Base-by-base conservation (phyloP, 768 basidiomycete species). In the Glaciozyma antarctica region DNA sequence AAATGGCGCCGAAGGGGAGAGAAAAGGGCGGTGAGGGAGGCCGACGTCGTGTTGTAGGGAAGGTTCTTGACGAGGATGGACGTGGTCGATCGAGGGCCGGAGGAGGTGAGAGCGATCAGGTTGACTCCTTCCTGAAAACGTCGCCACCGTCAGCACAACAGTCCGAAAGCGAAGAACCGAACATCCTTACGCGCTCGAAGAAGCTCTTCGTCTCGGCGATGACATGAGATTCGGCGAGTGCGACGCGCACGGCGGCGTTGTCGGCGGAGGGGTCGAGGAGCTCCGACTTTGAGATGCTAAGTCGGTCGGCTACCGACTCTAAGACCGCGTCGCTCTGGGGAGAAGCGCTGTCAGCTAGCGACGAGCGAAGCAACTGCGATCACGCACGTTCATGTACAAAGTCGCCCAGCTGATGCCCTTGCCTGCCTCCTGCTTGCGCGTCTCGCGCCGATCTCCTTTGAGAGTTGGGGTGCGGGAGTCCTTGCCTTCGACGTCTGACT, bases 331-430 rank as follows among this genome's bases (percentile, higher is more conserved):
- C 93, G 72, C 86, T 88, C 93, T 95, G 21, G 19, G 43, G 22
- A 9, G 28, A 21, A n/a, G 32, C 32, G 2, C 6, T 28, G 19
- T 48, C 19, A 21, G 19, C 7, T 6, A 16, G n/a, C 22, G 48
- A 49, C 24, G 13, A 49, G 48, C 22, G 13, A 47, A 32, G 32
- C 32, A 65, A 65, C 71, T 67, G 62, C n/a, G 19, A 26, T 32
- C 52, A 86, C 90, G 77, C 79, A 95, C 94, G 81, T 97, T 98
- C 90, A 97, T 92, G 75, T 92, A 97, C 63, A 98, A 75, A 82
- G 91, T 87, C 60, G 86, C 85, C 91, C 90, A 94, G 76, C 90
- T 90, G 74, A 92, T 91, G 63, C 87, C 87, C 67, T 85, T 85
- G 41, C 86, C 86, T 21, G 87, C 85, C 43, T 75, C 78, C 16